Conservation (phyloP, 768 basidiomycete genomes). For the Mycena rebaudengoi region DNA sequence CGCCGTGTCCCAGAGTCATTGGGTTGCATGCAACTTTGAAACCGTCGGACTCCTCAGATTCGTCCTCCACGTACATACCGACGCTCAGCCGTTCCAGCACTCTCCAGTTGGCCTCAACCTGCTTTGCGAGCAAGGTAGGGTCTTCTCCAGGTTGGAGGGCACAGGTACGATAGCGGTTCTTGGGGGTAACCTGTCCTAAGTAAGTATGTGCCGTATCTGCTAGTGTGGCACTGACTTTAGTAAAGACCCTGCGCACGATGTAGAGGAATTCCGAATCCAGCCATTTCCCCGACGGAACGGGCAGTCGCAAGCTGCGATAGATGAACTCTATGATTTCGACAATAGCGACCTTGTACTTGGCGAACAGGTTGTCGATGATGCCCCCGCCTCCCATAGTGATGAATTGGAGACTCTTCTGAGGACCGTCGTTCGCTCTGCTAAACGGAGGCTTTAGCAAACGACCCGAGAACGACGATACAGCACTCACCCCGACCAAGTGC, state of each 20-base stretch:
- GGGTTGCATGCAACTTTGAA: background rate
- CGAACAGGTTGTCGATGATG: background rate
- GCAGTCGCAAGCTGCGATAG: background rate
- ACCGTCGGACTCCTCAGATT: background rate
- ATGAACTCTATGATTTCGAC: background rate
- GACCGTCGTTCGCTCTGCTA: background rate
- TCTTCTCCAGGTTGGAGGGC: background rate
- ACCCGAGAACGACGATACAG: background rate
- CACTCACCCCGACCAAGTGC: background rate
- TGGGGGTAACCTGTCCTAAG: too few species aligned
- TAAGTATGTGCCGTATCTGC: background rate
- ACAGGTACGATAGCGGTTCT: too few species aligned
- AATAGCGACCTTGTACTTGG: background rate
- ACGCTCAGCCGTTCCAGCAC: background rate
- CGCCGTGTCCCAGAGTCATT: background rate
- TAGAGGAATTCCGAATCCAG: background rate
- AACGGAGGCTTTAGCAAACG: background rate
- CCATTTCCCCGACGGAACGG: background rate
- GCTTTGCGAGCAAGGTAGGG: background rate
- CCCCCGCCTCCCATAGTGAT: background rate
- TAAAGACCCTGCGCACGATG: background rate
- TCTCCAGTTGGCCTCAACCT: background rate
- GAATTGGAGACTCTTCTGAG: background rate
- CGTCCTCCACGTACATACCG: background rate
- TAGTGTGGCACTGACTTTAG: background rate